Evolutionary conservation across 2,329 filamentous ascomycete genomes (phyloP).

Genomic region (Xylariales sp.): DNA sequence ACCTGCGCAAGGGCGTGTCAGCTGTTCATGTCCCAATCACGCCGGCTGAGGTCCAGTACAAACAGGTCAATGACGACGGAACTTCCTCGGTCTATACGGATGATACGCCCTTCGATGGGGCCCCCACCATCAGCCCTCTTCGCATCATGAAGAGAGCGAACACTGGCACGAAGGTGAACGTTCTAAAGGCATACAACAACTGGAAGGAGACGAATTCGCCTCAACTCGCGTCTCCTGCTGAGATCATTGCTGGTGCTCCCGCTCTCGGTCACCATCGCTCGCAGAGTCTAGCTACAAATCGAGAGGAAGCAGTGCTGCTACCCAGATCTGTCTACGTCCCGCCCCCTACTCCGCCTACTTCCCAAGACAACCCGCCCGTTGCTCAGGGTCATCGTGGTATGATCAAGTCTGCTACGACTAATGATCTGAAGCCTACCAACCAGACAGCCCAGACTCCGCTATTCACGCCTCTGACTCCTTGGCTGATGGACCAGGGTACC

Average conservation of each 20-base stretch:
- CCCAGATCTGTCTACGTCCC: neutral
- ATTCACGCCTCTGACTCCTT: slow-evolving; percentile 25
- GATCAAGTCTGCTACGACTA: slow-evolving; percentile 10
- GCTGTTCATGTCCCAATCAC: slow-evolving; percentile 15
- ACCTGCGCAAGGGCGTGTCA: slow-evolving; percentile 9
- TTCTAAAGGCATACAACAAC: slow-evolving; percentile 17
- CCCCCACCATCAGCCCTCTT: slow-evolving; percentile 19
- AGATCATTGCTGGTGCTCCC: neutral
- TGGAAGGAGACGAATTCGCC: slow-evolving; percentile 12
- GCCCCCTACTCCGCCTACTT: neutral
- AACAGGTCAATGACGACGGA: slow-evolving; percentile 7
- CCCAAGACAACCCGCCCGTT: neutral
- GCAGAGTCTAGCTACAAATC: slow-evolving; percentile 4
- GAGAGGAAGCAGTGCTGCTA: neutral
- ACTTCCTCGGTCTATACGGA: slow-evolving; percentile 17
- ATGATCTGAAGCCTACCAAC: neutral
- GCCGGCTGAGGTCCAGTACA: slow-evolving; percentile 5
- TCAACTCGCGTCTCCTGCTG: neutral
- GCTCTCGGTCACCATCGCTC: slow-evolving; percentile 3
- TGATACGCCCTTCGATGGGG: slow-evolving; percentile 9
- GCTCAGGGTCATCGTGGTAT: slow-evolving; percentile 1
- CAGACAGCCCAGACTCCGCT: slow-evolving; percentile 9
- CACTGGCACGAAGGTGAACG: slow-evolving; percentile 9
- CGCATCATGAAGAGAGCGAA: slow-evolving; percentile 6
- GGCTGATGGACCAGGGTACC: slow-evolving; percentile 14